Base-by-base conservation (phyloP, 345 rosid species). In the Bruguiera parviflora region DNA sequence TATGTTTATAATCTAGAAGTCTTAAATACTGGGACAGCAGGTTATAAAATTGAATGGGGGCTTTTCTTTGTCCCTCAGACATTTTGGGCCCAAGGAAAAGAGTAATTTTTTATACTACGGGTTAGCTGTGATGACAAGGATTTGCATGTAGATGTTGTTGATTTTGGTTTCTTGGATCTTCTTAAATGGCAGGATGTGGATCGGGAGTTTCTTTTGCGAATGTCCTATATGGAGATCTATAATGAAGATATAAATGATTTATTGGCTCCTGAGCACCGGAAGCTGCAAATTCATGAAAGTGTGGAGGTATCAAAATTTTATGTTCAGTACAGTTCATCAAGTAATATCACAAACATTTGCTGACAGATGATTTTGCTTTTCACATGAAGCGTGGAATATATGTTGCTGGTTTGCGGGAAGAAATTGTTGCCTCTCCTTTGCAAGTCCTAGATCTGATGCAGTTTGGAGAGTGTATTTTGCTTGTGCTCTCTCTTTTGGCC, bases 401-500 rank as follows among this genome's bases (percentile, higher is more conserved):
- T 77, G 98, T 94, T 70, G 98, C 98, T 78, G 98, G 98, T 62
- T 70, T 94, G 71, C 82, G 89, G 64, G 98, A 94, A 87, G 98
- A 91, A 79, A 91, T 94, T 71, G 97, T 94, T 37, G 91, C 92
- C 58, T 86, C 96, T 59, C 90, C 97, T 61, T 88, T 87, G 61
- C 98, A 94, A 87, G 95, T 94, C 39, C 91, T 94, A 24, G 90
- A 87, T 74, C 81, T 89, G 64, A 91, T 91, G 98, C 91, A 83
- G 74, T 88, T 84, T 65, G 97, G 98, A 81, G 97, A 94, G 81
- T 84, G 98, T 91, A 85, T 59, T 65, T 68, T 65, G 22, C 68
- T 25, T 52, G 51, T 63, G 18, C 39, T n/a, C n/a, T 61, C 35
- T 15, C 53, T 66, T 57, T 39, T 20, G 37, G 5, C 53, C 19